Percentiles rank a stretch among this genome's conserved stretches.
Evolutionary conservation across 306 rosid genomes (phyloP).

Genomic region (Rosa lucieae): DNA sequence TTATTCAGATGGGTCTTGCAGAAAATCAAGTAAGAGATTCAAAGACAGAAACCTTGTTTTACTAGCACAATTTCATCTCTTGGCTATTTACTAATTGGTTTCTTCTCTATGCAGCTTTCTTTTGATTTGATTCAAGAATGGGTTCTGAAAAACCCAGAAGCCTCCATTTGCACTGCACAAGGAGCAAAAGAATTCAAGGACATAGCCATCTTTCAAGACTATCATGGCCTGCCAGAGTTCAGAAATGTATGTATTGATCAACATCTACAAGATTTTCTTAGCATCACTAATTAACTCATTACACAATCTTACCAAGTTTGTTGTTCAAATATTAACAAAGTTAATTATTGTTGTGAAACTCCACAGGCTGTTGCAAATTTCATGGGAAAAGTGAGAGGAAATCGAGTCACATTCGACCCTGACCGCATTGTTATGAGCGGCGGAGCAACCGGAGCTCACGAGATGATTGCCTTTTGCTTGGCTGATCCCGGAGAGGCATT

Average conservation of each 20-base stretch:
- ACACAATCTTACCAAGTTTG: not conserved
- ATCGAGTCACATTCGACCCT: slow-evolving; percentile 60
- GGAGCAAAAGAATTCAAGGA: slow-evolving; percentile 57
- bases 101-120: slow-evolving; percentile 45
- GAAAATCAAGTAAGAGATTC: slow-evolving; percentile 64
- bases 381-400: slow-evolving; percentile 69
- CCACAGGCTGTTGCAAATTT: slow-evolving; percentile 79
- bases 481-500: slow-evolving; percentile 84
- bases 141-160: slow-evolving; percentile 56
- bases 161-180: slow-evolving; percentile 70
- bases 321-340: not conserved
- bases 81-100: not conserved
- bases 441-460: slow-evolving; percentile 92
- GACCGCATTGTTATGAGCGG: slow-evolving; percentile 88
- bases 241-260: slow-evolving; percentile 51
- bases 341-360: not conserved
- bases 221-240: slow-evolving; percentile 74
- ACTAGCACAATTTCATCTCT: not conserved
- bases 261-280: not conserved
- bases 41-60: not conserved
- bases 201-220: slow-evolving; percentile 72
- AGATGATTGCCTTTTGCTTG: slow-evolving; percentile 69
- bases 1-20: slow-evolving; percentile 91
- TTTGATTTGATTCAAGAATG: slow-evolving; percentile 61
- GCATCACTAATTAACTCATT: not conserved